Evolutionary conservation across 1,139 yeast species (phyloP).

Genomic region (Kodamaea anthophila): DNA sequence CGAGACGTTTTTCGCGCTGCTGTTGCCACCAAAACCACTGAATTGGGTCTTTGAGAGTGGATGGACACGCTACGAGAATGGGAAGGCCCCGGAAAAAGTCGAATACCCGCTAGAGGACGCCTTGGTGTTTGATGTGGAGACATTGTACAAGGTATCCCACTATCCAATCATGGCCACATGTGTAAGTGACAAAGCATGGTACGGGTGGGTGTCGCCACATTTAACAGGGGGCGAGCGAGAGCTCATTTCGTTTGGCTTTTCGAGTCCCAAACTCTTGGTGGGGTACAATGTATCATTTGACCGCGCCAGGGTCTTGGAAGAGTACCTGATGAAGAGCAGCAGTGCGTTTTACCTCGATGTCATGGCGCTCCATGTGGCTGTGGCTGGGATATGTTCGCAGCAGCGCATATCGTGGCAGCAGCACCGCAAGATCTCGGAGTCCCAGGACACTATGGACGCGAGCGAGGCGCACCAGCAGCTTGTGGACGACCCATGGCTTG

Average conservation of each 20-base stretch:
- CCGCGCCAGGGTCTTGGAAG: constrained; percentile 79
- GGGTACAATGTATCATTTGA: constrained; percentile 94
- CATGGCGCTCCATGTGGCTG: constrained; percentile 88
- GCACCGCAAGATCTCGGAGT: constrained; percentile 34
- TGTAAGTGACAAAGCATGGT: constrained; percentile 77
- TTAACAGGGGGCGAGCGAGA: constrained; percentile 42
- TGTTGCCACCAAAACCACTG: constrained; percentile 44
- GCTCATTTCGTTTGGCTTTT: constrained; percentile 67
- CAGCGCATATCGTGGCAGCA: constrained; percentile 80
- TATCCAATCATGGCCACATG: constrained; percentile 85
- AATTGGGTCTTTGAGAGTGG: constrained; percentile 62
- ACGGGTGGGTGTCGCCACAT: constrained; percentile 90
- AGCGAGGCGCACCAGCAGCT: constrained; percentile 22
- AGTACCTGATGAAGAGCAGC: constrained; percentile 62
- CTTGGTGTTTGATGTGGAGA: constrained; percentile 87
- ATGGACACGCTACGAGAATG: constrained; percentile 71
- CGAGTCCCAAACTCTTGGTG: constrained; percentile 53
- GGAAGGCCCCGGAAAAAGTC: constrained; percentile 51
- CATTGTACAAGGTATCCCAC: constrained; percentile 64
- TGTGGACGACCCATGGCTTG: constrained; percentile 70
- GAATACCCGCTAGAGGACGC: constrained; percentile 60
- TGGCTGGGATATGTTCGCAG: constrained; percentile 87
- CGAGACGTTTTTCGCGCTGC: constrained; percentile 27
- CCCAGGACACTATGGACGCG: constrained; percentile 3
- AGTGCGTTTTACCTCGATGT: constrained; percentile 83